Conservation (phyloP, 208 protist genomes). For the Crithidia bombi region DNA sequence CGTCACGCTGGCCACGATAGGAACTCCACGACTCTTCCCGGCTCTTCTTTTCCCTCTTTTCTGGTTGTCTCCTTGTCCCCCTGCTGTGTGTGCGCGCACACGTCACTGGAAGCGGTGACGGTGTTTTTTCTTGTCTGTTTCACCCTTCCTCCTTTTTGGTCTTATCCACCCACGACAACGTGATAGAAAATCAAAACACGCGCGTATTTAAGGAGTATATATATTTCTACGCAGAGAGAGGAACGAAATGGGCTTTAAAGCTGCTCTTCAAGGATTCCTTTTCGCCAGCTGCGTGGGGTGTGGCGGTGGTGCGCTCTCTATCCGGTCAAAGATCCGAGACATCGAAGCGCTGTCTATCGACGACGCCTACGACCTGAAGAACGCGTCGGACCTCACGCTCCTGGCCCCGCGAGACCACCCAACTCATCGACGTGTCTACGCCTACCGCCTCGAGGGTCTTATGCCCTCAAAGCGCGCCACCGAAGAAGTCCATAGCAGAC, state of each 20-base stretch:
- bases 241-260: slow-evolving; percentile 31
- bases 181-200: too few relatives aligned
- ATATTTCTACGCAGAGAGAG: too few relatives aligned
- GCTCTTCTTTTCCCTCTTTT: slow-evolving; percentile 1
- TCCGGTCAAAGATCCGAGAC: slow-evolving; percentile 18
- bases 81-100: too few relatives aligned
- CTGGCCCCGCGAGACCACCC: not conserved
- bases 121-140: not conserved
- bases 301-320: slow-evolving; percentile 15
- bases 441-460: slow-evolving; percentile 25
- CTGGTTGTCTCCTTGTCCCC: not conserved
- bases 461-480: slow-evolving; percentile 30
- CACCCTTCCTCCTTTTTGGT: not conserved
- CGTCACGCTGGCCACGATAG: too few relatives aligned
- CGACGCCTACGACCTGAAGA: slow-evolving; percentile 12
- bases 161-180: too few relatives aligned
- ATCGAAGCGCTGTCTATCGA: slow-evolving; percentile 22
- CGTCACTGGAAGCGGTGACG: too few relatives aligned
- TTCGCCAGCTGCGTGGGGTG: slow-evolving; percentile 18
- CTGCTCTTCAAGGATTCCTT: slow-evolving; percentile 7
- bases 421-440: slow-evolving; percentile 14
- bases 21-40: not conserved
- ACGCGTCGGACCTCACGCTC: slow-evolving; percentile 8
- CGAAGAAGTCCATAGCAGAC: slow-evolving; percentile 15
- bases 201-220: too few relatives aligned